These are phyloP conservation scores for Cercospora janseana DNA, from an alignment of 2,329 filamentous ascomycete species.

Conservation along the genomic window DNA sequence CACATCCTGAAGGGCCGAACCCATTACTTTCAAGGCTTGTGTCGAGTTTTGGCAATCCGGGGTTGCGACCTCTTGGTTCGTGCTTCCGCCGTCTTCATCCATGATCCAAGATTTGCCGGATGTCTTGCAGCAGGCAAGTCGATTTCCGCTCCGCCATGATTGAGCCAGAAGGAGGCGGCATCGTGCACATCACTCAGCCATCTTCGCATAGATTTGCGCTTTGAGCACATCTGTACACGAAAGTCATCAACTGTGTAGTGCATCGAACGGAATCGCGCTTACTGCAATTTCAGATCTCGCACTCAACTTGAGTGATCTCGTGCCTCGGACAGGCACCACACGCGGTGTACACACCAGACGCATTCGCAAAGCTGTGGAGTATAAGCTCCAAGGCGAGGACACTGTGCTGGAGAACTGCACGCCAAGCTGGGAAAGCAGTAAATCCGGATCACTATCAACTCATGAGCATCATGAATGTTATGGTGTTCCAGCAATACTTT, in stretches of 20 bases:
- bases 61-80: conserved; percentile 6
- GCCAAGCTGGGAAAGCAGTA: conserved; percentile 5
- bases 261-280: neutral
- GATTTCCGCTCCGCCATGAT: neutral
- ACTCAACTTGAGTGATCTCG: neutral
- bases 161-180: neutral
- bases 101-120: neutral
- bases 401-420: neutral
- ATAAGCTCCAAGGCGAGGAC: conserved; percentile 8
- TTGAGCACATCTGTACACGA: neutral
- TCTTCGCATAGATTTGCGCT: neutral
- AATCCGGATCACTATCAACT: neutral
- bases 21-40: neutral
- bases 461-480: neutral
- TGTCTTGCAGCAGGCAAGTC: neutral
- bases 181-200: conserved; percentile 5
- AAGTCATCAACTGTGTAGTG: neutral
- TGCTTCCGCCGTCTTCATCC: neutral
- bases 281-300: conserved; percentile 9
- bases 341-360: conserved; percentile 2
- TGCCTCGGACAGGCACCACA: neutral
- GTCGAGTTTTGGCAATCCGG: neutral
- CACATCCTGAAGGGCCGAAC: no score
- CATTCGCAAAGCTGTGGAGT: conserved; percentile 2
- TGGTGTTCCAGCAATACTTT: neutral